These are phyloP conservation scores for Boletellus sp. DNA, from an alignment of 1,284 basidiomycete genomes.

Conservation along the genomic window DNA sequence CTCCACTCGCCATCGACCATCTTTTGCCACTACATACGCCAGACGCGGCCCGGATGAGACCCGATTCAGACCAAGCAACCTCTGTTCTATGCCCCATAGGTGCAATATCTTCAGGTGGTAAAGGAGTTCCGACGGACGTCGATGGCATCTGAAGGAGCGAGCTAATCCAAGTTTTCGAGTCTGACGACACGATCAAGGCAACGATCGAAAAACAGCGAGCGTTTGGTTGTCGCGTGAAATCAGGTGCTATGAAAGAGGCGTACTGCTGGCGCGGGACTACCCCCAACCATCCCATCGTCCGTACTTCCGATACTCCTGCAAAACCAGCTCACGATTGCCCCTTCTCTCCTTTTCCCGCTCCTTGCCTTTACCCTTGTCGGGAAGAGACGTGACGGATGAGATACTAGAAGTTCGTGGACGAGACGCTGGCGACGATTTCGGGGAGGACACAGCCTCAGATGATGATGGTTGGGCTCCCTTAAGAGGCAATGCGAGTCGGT, in stretches of 20 bases:
- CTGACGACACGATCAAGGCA: background rate
- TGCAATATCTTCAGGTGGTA: background rate
- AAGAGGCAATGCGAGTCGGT: conserved; percentile 73
- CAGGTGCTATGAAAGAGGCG: background rate
- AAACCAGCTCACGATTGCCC: conserved; percentile 58
- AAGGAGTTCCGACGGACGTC: conserved; percentile 31
- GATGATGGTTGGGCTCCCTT: conserved; percentile 28
- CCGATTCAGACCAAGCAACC: conserved; percentile 32
- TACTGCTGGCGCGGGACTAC: conserved; percentile 19
- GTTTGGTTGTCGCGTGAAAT: background rate
- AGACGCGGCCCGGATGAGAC: conserved; percentile 20
- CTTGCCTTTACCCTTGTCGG: conserved; percentile 58
- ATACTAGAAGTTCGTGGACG: conserved; percentile 51
- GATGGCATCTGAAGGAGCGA: conserved; percentile 16
- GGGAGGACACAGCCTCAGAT: conserved; percentile 38
- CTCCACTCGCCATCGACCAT: conserved; percentile 92
- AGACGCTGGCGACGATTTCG: conserved; percentile 36
- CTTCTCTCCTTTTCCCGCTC: conserved; percentile 58
- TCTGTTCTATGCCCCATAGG: conserved; percentile 21
- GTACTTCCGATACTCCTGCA: conserved; percentile 75
- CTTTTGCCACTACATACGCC: conserved; percentile 36
- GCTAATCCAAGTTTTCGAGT: background rate
- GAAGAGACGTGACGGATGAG: conserved; percentile 46
- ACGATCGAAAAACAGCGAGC: background rate
- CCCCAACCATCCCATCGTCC: conserved; percentile 87